These are phyloP conservation scores for Chloranthus sessilifolius DNA, from an alignment of 164 flowering plant species.

Conservation along the genomic window DNA sequence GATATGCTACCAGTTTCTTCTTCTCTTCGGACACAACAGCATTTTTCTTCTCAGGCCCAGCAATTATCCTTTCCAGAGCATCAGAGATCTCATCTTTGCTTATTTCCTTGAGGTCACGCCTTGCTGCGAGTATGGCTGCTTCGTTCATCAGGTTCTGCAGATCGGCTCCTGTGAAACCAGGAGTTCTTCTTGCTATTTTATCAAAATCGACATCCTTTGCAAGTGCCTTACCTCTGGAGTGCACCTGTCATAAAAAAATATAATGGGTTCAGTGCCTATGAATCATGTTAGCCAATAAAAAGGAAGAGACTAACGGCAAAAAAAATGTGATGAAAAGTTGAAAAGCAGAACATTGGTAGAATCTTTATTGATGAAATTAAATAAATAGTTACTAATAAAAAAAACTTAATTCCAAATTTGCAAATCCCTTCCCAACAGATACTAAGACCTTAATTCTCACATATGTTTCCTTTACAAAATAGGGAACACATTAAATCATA, in stretches of 20 bases:
- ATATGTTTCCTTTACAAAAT: no score
- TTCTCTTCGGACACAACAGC: constrained; percentile 94
- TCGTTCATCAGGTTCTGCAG: constrained; percentile 94
- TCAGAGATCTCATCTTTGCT: constrained; percentile 92
- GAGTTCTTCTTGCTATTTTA: constrained; percentile 87
- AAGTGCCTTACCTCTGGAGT: constrained; percentile 90
- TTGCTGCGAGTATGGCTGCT: constrained; percentile 96
- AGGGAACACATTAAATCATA: no score
- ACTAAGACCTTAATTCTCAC: no score
- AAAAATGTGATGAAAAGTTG: no score
- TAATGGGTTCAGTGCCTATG: no score
- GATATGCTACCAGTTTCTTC: constrained; percentile 92
- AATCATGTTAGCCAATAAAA: no score
- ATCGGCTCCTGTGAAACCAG: constrained; percentile 96
- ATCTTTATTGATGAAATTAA: no score
- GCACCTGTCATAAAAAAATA: constrained; percentile 47
- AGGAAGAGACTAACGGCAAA: no score
- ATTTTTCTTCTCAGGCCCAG: constrained; percentile 99
- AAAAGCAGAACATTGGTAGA: no score
- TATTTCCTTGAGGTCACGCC: constrained; percentile 90
- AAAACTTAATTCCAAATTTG: no score
- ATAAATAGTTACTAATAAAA: no score
- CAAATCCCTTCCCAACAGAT: no score
- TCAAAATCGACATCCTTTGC: constrained; percentile 94
- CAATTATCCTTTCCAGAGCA: constrained; percentile 91